Evolutionary conservation across 2,329 filamentous ascomycete genomes (phyloP).

Genomic region (Colletotrichum sp.): DNA sequence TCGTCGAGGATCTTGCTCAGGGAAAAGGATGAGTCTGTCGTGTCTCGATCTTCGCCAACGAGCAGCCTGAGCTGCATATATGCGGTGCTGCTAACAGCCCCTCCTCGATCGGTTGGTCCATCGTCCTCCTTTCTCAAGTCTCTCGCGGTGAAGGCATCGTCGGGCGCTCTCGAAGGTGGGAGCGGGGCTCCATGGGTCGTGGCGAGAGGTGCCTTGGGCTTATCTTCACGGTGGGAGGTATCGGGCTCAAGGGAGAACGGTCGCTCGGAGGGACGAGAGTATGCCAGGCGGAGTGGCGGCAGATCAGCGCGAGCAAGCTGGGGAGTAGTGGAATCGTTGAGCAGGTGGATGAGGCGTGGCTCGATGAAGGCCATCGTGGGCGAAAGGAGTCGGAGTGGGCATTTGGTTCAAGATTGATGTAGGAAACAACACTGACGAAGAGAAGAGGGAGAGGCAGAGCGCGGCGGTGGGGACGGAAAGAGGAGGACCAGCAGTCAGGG

Average conservation of each 20-base stretch:
- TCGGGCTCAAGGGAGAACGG: constrained; percentile 59
- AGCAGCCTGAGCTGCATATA: constrained; percentile 41
- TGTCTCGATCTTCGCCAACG: constrained; percentile 40
- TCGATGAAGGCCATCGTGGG: constrained; percentile 68
- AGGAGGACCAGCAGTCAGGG: constrained; percentile 3
- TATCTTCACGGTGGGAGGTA: constrained; percentile 45
- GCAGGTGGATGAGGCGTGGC: constrained; percentile 68
- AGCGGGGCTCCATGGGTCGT: constrained; percentile 17
- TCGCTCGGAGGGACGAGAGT: constrained; percentile 46
- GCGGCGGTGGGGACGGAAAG: constrained; percentile 4
- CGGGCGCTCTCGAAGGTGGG: not conserved
- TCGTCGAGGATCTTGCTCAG: constrained; percentile 53
- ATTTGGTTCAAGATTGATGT: constrained; percentile 35
- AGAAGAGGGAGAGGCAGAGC: constrained; percentile 14
- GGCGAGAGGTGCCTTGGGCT: constrained; percentile 23
- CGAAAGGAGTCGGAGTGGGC: constrained; percentile 28
- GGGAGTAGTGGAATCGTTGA: constrained; percentile 60
- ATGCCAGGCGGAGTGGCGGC: constrained; percentile 52
- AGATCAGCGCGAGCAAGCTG: constrained; percentile 55
- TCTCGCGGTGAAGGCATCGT: constrained; percentile 10
- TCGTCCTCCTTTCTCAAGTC: constrained; percentile 16
- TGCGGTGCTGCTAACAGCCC: not conserved
- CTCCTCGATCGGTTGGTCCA: not conserved
- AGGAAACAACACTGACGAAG: constrained; percentile 12
- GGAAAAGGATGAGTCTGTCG: constrained; percentile 43